A percentile compares a stretch with the other conserved stretches of the same genome.
phyloP scores from a whole-genome alignment of 371 early-diverging fungal species.

The Apophysomyces elegans region DNA sequence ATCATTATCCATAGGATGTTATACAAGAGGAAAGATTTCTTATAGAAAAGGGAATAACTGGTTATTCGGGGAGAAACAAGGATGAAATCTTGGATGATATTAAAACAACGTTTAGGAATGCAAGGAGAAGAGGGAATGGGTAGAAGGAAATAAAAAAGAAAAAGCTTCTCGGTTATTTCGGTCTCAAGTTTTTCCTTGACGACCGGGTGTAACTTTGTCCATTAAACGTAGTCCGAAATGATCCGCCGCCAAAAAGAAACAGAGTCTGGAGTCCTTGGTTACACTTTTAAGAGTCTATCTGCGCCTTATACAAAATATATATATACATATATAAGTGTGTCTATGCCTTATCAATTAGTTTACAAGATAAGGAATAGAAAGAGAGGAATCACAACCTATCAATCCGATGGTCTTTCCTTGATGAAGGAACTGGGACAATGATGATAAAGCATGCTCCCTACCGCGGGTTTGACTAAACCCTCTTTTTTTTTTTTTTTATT shows the following conservation, averaged over 20 bases:
- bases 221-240: slow-evolving; percentile 4
- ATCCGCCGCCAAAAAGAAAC: neutral
- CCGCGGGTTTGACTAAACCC: neutral
- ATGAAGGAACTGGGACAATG: neutral
- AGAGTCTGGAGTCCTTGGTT: too few relatives aligned
- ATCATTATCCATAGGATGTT: neutral
- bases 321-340: neutral
- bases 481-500: slow-evolving; percentile 1
- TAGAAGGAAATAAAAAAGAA: neutral
- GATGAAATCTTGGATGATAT: neutral
- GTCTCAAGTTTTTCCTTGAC: slow-evolving; percentile 9
- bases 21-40: neutral
- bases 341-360: neutral
- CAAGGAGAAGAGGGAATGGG: too few relatives aligned
- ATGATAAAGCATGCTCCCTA: neutral
- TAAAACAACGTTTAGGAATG: slow-evolving; percentile 4
- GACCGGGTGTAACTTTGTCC: slow-evolving; percentile 8
- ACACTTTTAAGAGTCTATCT: too few relatives aligned
- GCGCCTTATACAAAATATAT: neutral
- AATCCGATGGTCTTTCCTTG: neutral
- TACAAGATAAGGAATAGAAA: neutral
- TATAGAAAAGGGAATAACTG: too few relatives aligned
- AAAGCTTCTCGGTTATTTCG: slow-evolving; percentile 3
- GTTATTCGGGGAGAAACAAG: too few relatives aligned
- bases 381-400: neutral